Conservation (phyloP, 768 basidiomycete genomes). For the Lactarius hatsudake region DNA sequence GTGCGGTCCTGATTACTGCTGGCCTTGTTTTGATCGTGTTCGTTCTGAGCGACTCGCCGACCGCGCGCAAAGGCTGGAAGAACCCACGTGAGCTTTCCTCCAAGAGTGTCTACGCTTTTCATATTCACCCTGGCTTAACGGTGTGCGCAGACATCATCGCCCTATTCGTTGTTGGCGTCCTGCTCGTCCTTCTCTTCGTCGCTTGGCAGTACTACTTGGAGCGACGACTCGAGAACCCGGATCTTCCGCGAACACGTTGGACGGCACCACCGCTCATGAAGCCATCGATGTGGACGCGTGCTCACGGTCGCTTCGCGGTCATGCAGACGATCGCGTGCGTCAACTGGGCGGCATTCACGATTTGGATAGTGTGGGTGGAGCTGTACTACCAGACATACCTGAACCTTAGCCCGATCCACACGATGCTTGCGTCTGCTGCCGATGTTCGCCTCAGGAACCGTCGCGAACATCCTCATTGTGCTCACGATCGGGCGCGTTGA, state of each 20-base stretch:
- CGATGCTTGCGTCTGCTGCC: slow-evolving; percentile 70
- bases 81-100: slow-evolving; percentile 46
- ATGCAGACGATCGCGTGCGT: slow-evolving; percentile 61
- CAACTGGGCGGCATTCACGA: slow-evolving; percentile 56
- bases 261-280: slow-evolving; percentile 64
- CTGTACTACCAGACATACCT: slow-evolving; percentile 72
- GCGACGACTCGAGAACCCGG: slow-evolving; percentile 25
- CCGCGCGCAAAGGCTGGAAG: slow-evolving; percentile 57
- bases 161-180: slow-evolving; percentile 58
- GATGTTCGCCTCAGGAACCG: slow-evolving; percentile 64
- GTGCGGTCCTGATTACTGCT: slow-evolving; percentile 59
- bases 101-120: too few species aligned
- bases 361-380: slow-evolving; percentile 58
- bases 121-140: slow-evolving; percentile 1
- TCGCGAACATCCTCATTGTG: slow-evolving; percentile 66
- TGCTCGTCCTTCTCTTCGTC: slow-evolving; percentile 55
- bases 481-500: slow-evolving; percentile 54
- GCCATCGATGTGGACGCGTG: slow-evolving; percentile 59
- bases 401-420: slow-evolving; percentile 50
- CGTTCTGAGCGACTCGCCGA: slow-evolving; percentile 65
- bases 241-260: slow-evolving; percentile 29
- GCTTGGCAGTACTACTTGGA: slow-evolving; percentile 68
- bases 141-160: slow-evolving; percentile 63
- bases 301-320: slow-evolving; percentile 57
- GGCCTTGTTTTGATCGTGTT: slow-evolving; percentile 73